Conservation (phyloP, 106 monocot genomes). For the Dactylorhiza incarnata region DNA sequence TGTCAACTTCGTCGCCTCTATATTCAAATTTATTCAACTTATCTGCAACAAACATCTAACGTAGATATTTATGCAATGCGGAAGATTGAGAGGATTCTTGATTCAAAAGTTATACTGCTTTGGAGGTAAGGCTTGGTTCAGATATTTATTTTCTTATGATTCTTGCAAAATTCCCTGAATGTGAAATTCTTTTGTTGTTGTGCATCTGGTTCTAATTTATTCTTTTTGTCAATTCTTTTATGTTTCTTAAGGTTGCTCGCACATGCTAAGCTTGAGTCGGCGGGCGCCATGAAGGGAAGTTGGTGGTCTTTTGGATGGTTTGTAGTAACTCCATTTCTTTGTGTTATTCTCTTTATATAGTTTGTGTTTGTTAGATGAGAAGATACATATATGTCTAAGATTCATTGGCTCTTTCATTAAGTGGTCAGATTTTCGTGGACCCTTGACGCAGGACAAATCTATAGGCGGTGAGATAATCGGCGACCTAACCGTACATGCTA, state of each 20-base stretch:
- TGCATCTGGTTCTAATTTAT: neutral
- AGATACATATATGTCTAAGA: neutral
- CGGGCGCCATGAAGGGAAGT: slow-evolving; percentile 42
- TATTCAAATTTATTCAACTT: slow-evolving; percentile 73
- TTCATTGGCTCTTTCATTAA: neutral
- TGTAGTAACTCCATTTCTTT: slow-evolving; percentile 4
- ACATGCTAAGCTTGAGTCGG: slow-evolving; percentile 91
- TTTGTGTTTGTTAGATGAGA: neutral
- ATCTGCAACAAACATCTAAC: slow-evolving; percentile 39
- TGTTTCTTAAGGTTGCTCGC: slow-evolving; percentile 61
- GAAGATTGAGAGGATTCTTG: slow-evolving; percentile 85
- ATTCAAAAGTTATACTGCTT: slow-evolving; percentile 81
- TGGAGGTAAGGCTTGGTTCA: slow-evolving; percentile 55
- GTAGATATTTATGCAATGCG: slow-evolving; percentile 51
- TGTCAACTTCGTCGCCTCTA: slow-evolving; percentile 88
- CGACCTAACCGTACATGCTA: too few species aligned
- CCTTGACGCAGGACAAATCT: too few species aligned
- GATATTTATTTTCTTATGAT: neutral
- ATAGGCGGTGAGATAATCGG: too few species aligned
- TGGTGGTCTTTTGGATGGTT: slow-evolving; percentile 97
- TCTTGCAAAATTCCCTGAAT: neutral
- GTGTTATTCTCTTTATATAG: neutral
- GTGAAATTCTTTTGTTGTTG: neutral
- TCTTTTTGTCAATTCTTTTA: slow-evolving; percentile 2
- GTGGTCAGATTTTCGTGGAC: neutral